Conservation (phyloP, 1,139 yeast species). For the Neolecta irregularis region DNA sequence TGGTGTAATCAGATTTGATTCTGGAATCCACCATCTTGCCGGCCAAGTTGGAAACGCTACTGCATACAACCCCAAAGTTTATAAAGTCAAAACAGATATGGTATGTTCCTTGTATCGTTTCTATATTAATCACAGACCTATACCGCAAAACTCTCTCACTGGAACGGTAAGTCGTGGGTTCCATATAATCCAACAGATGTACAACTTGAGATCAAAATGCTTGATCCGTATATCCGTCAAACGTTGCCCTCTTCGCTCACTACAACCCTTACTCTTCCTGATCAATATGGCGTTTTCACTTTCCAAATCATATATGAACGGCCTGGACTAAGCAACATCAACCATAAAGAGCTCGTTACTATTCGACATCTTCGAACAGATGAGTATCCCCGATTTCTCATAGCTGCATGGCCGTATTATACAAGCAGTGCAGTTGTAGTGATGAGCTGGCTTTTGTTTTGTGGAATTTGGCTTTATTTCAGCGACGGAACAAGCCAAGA, state of each 20-base stretch:
- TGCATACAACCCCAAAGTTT: conserved; percentile 16
- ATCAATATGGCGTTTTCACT: conserved; percentile 93
- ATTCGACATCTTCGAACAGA: conserved; percentile 91
- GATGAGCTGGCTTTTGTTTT: conserved; percentile 59
- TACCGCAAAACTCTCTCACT: conserved; percentile 52
- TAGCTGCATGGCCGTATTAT: conserved; percentile 71
- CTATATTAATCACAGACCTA: conserved; percentile 26
- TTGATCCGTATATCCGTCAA: conserved; percentile 87
- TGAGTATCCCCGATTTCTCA: conserved; percentile 78
- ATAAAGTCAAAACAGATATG: conserved; percentile 18
- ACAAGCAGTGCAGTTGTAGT: conserved; percentile 57
- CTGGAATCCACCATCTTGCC: conserved; percentile 29
- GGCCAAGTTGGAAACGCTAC: conserved; percentile 52
- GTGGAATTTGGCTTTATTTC: conserved; percentile 43
- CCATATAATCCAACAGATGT: conserved; percentile 48
- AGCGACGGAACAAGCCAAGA: no score
- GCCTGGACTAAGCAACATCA: conserved; percentile 56
- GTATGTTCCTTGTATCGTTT: conserved; percentile 14
- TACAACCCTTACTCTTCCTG: conserved; percentile 60
- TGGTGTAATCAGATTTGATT: conserved; percentile 44
- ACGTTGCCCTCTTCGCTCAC: conserved; percentile 34
- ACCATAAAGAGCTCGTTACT: conserved; percentile 56
- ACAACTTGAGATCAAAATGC: conserved; percentile 76
- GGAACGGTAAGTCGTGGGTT: conserved; percentile 47
- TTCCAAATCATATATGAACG: conserved; percentile 67